Percentiles rank a stretch among this genome's conserved stretches.
Conservation (phyloP, 2,329 filamentous ascomycete species). For the Malbranchea cinnamomea region DNA sequence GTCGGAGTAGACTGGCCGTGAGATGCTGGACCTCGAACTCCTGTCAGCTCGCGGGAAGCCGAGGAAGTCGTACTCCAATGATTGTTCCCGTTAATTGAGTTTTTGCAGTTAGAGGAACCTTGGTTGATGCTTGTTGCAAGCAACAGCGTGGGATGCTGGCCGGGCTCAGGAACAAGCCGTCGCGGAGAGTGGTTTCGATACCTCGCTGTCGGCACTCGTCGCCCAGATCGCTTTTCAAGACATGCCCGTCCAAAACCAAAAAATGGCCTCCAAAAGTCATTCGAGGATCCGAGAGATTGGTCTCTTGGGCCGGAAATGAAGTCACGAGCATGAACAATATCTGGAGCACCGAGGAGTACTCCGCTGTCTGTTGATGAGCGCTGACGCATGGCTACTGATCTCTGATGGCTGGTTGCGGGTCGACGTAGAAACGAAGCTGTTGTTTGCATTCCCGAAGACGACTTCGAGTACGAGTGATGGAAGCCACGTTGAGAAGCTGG, state of each 20-base stretch:
- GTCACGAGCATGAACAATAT: no score
- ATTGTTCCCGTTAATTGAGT: no score
- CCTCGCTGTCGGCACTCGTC: constrained; percentile 24
- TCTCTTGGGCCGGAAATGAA: no score
- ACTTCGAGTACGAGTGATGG: constrained; percentile 21
- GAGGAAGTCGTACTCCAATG: no score
- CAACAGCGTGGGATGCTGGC: constrained; percentile 34
- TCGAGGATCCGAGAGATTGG: no score
- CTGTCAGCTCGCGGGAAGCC: no score
- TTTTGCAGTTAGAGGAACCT: constrained; percentile 11
- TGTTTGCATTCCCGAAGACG: constrained; percentile 19
- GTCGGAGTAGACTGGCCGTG: no score
- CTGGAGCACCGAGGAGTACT: constrained; percentile 2
- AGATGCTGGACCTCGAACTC: no score
- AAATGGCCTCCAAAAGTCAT: constrained; percentile 24
- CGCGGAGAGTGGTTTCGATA: constrained; percentile 23
- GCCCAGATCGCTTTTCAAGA: no score
- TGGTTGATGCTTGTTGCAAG: constrained; percentile 26
- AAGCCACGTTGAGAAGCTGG: constrained; percentile 38
- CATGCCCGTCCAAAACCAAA: constrained; percentile 18
- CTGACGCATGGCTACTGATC: constrained; percentile 38
- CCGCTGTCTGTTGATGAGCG: constrained; percentile 20
- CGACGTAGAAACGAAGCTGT: constrained; percentile 38
- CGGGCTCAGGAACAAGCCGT: constrained; percentile 29
- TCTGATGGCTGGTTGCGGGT: constrained; percentile 49